Evolutionary conservation across 1,284 basidiomycete species (phyloP).

Genomic region (Naganishia sp.): DNA sequence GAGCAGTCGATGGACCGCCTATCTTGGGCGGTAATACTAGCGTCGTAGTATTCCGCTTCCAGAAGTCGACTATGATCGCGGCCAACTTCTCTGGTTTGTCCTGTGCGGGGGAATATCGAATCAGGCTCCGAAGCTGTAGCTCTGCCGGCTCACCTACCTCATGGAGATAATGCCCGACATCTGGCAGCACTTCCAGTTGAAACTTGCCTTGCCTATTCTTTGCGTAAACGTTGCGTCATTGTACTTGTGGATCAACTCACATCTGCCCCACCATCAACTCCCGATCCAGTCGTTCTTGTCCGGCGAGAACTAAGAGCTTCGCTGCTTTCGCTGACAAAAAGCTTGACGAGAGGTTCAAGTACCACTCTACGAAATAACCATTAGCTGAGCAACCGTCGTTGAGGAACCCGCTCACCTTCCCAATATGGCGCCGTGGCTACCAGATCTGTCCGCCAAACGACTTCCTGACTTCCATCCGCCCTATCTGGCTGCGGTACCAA

Average conservation of each 20-base stretch:
- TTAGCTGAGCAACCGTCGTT: conserved; percentile 9
- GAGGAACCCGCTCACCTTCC: conserved; percentile 63
- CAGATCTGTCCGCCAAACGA: conserved; percentile 80
- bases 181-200: conserved; percentile 82
- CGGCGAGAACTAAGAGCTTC: conserved; percentile 83
- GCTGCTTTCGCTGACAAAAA: conserved; percentile 79
- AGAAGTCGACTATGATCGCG: conserved; percentile 80
- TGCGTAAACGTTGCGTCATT: not conserved
- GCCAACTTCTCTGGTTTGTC: conserved; percentile 82
- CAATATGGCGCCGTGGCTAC: conserved; percentile 84
- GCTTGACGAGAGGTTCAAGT: conserved; percentile 71
- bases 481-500: conserved; percentile 61
- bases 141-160: conserved; percentile 62
- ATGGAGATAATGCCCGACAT: conserved; percentile 90
- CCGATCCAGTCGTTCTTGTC: conserved; percentile 87
- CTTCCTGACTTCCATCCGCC: conserved; percentile 41
- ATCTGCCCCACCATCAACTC: conserved; percentile 98
- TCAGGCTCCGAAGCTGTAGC: not conserved
- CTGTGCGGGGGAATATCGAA: conserved; percentile 52
- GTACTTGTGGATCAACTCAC: conserved; percentile 50
- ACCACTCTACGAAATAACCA: conserved; percentile 70
- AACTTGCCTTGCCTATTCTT: conserved; percentile 75
- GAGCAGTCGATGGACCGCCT: conserved; percentile 32
- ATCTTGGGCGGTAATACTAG: conserved; percentile 58
- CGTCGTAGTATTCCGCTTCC: conserved; percentile 81